These are phyloP conservation scores for Dactylellina drechsleri DNA, from an alignment of 2,329 filamentous ascomycete genomes.

Conservation along the genomic window DNA sequence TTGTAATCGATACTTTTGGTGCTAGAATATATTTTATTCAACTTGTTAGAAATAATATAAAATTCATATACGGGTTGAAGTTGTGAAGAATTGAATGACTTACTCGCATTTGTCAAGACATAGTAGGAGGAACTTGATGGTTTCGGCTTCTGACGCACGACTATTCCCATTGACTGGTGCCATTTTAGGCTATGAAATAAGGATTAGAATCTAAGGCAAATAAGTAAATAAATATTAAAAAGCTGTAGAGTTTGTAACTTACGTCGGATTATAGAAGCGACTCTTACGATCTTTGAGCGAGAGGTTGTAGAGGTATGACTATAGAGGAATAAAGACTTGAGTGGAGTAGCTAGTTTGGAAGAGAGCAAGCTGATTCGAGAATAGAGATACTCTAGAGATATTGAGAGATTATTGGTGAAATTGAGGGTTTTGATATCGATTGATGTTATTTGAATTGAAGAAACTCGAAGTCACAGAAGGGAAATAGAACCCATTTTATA, in stretches of 20 bases:
- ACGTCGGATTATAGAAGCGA: no score
- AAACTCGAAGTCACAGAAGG: no score
- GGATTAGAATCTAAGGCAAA: neutral
- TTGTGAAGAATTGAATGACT: neutral
- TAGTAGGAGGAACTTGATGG: slow-evolving; percentile 34
- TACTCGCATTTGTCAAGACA: slow-evolving; percentile 54
- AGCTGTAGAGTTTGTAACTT: no score
- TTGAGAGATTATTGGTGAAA: no score
- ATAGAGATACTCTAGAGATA: no score
- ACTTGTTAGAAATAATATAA: neutral
- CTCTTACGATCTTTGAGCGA: neutral
- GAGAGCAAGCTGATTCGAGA: no score
- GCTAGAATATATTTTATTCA: neutral
- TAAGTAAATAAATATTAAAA: no score
- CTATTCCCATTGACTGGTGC: slow-evolving; percentile 11
- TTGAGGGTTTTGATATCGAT: no score
- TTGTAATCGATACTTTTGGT: slow-evolving; percentile 46
- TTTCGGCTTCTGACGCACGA: slow-evolving; percentile 22
- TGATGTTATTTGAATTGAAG: no score
- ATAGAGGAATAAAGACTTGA: no score
- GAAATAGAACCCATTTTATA: no score
- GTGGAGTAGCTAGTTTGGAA: no score
- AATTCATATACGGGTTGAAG: neutral
- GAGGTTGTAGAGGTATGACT: neutral
- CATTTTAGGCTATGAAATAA: slow-evolving; percentile 19